Base-by-base conservation (phyloP, 2,329 filamentous ascomycete genomes). In the Pseudocercospora vitis region DNA sequence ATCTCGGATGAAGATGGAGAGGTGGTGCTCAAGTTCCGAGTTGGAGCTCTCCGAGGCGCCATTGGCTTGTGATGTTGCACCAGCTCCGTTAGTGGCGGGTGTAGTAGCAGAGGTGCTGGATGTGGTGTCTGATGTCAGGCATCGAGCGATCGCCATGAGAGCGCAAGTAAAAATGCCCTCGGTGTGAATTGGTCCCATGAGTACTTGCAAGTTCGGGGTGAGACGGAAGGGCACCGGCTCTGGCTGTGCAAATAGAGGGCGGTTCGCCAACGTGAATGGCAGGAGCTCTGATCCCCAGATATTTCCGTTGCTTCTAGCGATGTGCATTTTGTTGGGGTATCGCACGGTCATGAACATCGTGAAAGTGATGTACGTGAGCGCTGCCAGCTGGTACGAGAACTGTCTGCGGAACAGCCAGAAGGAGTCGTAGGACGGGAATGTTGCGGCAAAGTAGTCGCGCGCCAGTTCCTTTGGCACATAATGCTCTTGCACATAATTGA, bases 341-440 rank as follows among this genome's bases (percentile, higher is more conserved):
- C 94, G 88, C 70, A 90, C 90, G 70, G 92, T 90, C 85, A 99
- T 97, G 75, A 92, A 92, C 76, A 99, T 87, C 55, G 96, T 87
- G 70, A 97, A 99, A 3, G 94, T 97, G 88, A 99, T 96, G 76
- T 99, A 99, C 1, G 94, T 96, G 60, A 97, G 81, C 1, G 91
- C 85, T 16, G 94, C 92, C 57, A 96, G 86, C 74, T 99, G 94
- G 77, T 97, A 96, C 18, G 90, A 88, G 75, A 99, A 96, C 62
- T 96, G 91, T 55, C 91, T 86, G 55, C 94, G 88, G 89, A 99
- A 99, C 53, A 99, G 82, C 91, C 92, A 99, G 78, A 97, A 96
- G 66, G 96, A 91, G 40, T 88, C 84, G 72, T 89, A 99, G 59
- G 89, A 87, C 24, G 91, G 88, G 74, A 94, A 97, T 4, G 85